Base-by-base conservation (phyloP, 148 eudicot species). In the Gaultheria prostrata region DNA sequence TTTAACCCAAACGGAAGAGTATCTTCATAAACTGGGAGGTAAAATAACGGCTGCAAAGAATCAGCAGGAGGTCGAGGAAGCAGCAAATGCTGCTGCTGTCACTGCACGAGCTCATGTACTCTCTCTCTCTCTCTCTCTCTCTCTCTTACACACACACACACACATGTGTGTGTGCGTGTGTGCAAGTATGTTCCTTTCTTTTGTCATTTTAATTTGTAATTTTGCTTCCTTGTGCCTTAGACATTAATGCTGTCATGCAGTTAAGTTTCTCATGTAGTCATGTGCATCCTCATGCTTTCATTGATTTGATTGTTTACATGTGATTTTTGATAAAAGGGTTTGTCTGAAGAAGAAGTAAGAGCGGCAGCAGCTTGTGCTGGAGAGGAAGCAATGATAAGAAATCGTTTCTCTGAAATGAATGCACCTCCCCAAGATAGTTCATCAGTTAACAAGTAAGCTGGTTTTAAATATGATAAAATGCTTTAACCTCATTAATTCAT, bases 41-140 rank as follows among this genome's bases (percentile, higher is more conserved):
- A 97, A 97, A 87, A 97, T 97, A 69, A 95, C 99, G 17, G 98
- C 99, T 70, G 81, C 99, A 21, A 97, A 97, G 89, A 92, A 89
- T 84, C 99, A 94, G 88, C 99, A 97, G 90, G 99, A 97, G 88
- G 98, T 97, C 82, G 98, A 92, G 86, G 99, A 97, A 90, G 99
- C 98, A 33, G 98, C 97, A 39, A 90, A 94, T 57, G 89, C 90
- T 51, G 98, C 98, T 49, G 98, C 98, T 46, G 90, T 87, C 8
- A 94, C 95, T 85, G 98, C 98, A 72, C 93, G 94, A 75, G 88
- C 94, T 78, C 98, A 97, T 93, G 99, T 78, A 93, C 73, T 86
- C 80, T 84, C 69, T 72, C 86, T n/a, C 43, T 82, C 70, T 70
- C 63, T 82, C 73, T 50, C 59, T 45, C 2, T 30, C n/a, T 45